Base-by-base conservation (phyloP, 805 yeast genomes). In the Wickerhamiella azyma region DNA sequence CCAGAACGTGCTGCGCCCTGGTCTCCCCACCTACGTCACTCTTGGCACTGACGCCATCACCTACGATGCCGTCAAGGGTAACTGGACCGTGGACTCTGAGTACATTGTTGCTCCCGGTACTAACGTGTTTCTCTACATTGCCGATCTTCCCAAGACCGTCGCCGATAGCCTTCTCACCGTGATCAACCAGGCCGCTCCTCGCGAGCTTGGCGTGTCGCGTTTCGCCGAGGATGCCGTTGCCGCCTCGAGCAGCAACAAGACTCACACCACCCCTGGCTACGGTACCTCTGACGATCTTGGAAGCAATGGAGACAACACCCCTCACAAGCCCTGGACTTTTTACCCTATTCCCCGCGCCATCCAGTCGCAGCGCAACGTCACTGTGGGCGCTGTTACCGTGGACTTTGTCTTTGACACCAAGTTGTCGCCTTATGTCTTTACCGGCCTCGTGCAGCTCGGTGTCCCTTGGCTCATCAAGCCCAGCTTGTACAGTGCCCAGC, bases 31-130 rank as follows among this genome's bases (percentile, higher is more conserved):
- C 47, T 66, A 77, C 28, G 71, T 84, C 18, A 65, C 81, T 41
- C 74, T 85, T 47, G 88, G 88, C 59, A 81, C 94, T 0, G 96
- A 96, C 2, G 79, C 94, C 1, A 72, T 88, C 1, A 71, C 96
- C 43, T 88, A 84, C 58, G 96, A 88, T 61, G 64, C 88, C 39
- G 83, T 80, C 66, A 75, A 79, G 59, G 96, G 96, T 0, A 77
- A 78, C 5, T 86, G 80, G 60, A 85, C 94, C 0, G 66, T 66
- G 40, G 94, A 85, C 60, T 70, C 89, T 0, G 80, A 81, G 53
- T 86, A 71, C 58, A 83, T 81, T 33, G 81, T 86, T 1, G 78
- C 94, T 0, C 96, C 96, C 0, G 88, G 85, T 61, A 68, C 74
- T 43, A 86, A 86, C 58, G 72, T 71, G 41, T 88, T 96, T 96